Evolutionary conservation across 495 filamentous ascomycete genomes (phyloP), one percentile per base, ranked within the genome.

Genomic region (Talaromyces adpressus): DNA sequence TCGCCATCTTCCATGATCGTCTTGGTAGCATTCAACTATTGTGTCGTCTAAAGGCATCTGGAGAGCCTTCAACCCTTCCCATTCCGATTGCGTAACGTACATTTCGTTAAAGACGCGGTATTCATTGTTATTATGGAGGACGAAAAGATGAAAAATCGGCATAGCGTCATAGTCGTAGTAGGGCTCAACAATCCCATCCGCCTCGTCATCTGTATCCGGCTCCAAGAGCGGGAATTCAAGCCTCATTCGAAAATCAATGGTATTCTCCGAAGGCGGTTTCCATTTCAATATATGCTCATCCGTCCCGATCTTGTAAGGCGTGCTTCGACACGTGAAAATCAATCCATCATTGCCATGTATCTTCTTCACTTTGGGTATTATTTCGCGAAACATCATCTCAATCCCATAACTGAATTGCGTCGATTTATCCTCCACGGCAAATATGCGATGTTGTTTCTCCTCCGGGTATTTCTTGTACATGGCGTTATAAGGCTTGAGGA

Each of bases 221-320:
- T 91, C 84, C 39, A 90, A 76, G 0, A 80, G 61, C 0, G 90
- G 91, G 69, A 96, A 98, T 45, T 85, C 80, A 25, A 98, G 82
- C 36, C 80, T 79, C 68, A 97, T 82, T 52, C 88, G 82, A 72
- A 97, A 97, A 71, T 98, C 94, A 64, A 98, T 83, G 1, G 91
- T 92, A 74, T 98, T 98, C 68, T 98, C 94, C 27, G 87, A 75
- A 4, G 88, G 88, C 1, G 93, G 91, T 71, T 98, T 98, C 94
- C 94, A 98, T 75, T 98, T 98, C 23, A 98, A 80, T 65, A 97
- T 97, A 69, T 93, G 88, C 47, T 84, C 83, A 72, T 98, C 94
- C 6, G 94, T 98, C 66, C 94, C 94, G 61, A 87, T 88, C 66
- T 86, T 85, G 78, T 98, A 98, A 1, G 89, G 85, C 30, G 87